Evolutionary conservation across 129 eudicot genomes (phyloP).

Genomic region (Scalesia atractyloides): DNA sequence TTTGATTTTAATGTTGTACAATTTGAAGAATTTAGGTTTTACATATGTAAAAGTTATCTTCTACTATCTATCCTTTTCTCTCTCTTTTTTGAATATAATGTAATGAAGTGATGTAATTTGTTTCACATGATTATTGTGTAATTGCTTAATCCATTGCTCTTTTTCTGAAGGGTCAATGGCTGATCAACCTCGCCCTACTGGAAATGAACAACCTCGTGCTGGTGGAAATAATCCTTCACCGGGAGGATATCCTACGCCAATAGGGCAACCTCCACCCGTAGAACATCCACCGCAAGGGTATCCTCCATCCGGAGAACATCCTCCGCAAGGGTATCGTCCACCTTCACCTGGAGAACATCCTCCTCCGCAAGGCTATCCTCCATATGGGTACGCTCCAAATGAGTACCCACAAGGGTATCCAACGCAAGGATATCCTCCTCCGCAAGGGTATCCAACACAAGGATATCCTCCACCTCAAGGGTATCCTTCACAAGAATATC

Average conservation of each 20-base stretch:
- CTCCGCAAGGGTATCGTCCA: constrained; percentile 4
- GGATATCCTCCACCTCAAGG: constrained; percentile 31
- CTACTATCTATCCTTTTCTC: neutral
- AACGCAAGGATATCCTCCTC: constrained; percentile 7
- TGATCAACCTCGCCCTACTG: constrained; percentile 24
- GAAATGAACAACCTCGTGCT: constrained; percentile 6
- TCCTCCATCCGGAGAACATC: constrained; percentile 4
- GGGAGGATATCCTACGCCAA: constrained; percentile 25
- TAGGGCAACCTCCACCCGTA: neutral
- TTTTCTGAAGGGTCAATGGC: constrained; percentile 20
- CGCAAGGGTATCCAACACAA: constrained; percentile 36
- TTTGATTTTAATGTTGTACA: neutral
- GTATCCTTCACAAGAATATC: constrained; percentile 30
- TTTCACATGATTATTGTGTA: constrained; percentile 3
- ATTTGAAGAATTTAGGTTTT: neutral
- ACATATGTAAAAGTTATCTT: neutral
- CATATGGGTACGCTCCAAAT: neutral
- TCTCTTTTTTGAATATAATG: neutral
- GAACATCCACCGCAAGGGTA: neutral
- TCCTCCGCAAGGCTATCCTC: constrained; percentile 16
- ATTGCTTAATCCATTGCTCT: neutral
- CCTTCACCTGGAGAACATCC: constrained; percentile 17
- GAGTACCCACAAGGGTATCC: constrained; percentile 23
- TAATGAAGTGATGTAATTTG: constrained; percentile 1
- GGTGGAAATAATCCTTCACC: constrained; percentile 19